A percentile compares a stretch with the other conserved stretches of the same genome.
Conservation (phyloP, 139 green algal species). For the Haematococcus lacustris region DNA sequence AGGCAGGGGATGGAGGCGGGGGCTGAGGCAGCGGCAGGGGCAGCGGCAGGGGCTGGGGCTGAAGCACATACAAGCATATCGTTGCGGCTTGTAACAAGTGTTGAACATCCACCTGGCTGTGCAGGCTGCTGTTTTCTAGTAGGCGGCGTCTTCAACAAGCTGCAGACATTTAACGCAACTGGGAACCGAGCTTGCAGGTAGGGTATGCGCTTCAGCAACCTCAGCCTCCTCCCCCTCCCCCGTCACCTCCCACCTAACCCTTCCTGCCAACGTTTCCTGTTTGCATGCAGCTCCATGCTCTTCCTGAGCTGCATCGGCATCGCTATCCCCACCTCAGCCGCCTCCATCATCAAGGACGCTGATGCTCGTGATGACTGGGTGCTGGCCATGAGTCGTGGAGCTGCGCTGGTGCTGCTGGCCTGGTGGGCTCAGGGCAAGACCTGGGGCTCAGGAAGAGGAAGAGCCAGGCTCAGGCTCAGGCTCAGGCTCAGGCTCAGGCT, state of each 20-base stretch:
- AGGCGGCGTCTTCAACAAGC: slow-evolving; percentile 58
- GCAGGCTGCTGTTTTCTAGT: slow-evolving; percentile 70
- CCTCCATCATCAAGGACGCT: slow-evolving; percentile 8
- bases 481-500: no score
- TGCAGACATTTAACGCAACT: slow-evolving; percentile 68
- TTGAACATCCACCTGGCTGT: not conserved
- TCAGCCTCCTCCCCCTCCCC: not conserved
- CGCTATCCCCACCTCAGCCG: slow-evolving; percentile 59
- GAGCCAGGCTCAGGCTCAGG: no score
- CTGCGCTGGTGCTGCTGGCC: slow-evolving; percentile 31
- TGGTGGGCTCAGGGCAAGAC: no score
- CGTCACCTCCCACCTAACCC: not conserved
- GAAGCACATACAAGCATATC: not conserved
- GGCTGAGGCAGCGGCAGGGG: not conserved
- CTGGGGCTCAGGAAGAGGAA: no score
- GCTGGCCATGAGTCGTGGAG: slow-evolving; percentile 19
- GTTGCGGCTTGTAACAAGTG: not conserved
- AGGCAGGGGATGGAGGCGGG: not conserved
- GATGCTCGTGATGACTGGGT: slow-evolving; percentile 6
- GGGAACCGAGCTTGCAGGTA: slow-evolving; percentile 18
- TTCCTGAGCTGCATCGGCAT: slow-evolving; percentile 47
- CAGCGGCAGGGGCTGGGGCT: not conserved
- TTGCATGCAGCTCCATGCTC: slow-evolving; percentile 6
- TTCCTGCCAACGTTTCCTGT: not conserved
- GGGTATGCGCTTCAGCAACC: not conserved